Base-by-base conservation (phyloP, 768 basidiomycete species). In the Tephrocybe rancida region DNA sequence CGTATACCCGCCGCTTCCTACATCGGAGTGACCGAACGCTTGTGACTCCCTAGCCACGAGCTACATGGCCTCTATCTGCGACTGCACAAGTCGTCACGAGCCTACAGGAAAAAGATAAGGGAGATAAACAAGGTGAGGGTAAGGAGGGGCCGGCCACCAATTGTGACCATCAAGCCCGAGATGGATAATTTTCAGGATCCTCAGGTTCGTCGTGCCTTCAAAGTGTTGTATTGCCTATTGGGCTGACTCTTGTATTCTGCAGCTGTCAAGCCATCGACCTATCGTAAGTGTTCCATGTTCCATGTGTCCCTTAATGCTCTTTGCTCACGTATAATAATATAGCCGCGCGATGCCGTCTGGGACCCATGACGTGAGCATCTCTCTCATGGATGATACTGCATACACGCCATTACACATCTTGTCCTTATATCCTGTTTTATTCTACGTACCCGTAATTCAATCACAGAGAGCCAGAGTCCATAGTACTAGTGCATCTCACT, bases 131-230 rank as follows among this genome's bases (percentile, higher is more conserved):
- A 48, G 21, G 51, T 43, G 49, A 59, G 57, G 21, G 50, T 51
- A 7, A 59, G 41, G 21, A 48, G 49, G 9, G 66, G 68, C 13
- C 44, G 22, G 2, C 10, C 11, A 5, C 53, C 29, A 10, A 56
- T 48, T 18, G 42, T 39, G 29, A 32, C 25, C 5, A 21, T 59
- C 2, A 19, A 6, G 10, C 59, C 54, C 0, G 71, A 72, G 54
- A 69, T 71, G 69, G 61, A 73, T 49, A 73, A 73, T 47, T 76
- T 74, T 53, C 73, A 74, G 53, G 68, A 76, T 54, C 71, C 71
- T 0, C 69, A 75, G 58, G 67, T 70, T 52, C 10, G 37, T 44
- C 10, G 14, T 30, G 16, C 19, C 19, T 5, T 22, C 13, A 7
- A 5, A 21, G 5, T 5, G 10, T 26, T 35, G 27, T 21, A 39